phyloP scores from a whole-genome alignment of 2,329 filamentous ascomycete species.

The Emericellopsis atlantica region DNA sequence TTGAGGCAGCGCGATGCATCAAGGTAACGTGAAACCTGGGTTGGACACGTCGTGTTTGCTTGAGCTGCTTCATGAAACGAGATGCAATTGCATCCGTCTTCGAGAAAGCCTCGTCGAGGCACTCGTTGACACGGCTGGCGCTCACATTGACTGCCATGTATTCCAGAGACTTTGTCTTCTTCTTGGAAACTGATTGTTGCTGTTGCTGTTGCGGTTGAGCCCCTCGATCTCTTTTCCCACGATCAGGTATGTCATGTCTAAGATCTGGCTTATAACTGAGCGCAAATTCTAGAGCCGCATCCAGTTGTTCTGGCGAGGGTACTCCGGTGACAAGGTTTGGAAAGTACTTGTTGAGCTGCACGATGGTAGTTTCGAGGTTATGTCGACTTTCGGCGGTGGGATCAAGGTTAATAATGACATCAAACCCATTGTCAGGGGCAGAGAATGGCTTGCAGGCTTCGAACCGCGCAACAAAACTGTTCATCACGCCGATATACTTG shows the following conservation, averaged over 20 bases:
- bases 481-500: slow-evolving; percentile 86
- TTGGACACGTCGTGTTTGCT: slow-evolving; percentile 64
- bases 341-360: slow-evolving; percentile 59
- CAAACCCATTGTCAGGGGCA: slow-evolving; percentile 71
- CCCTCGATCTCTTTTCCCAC: slow-evolving; percentile 22
- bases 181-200: slow-evolving; percentile 12
- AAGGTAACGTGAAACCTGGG: slow-evolving; percentile 86
- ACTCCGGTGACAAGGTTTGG: slow-evolving; percentile 62
- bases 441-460: slow-evolving; percentile 57
- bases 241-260: slow-evolving; percentile 60
- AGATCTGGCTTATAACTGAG: slow-evolving; percentile 66
- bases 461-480: slow-evolving; percentile 80
- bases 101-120: slow-evolving; percentile 61
- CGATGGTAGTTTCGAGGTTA: slow-evolving; percentile 74
- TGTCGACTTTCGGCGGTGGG: slow-evolving; percentile 63
- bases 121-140: slow-evolving; percentile 26
- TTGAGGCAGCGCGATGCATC: slow-evolving; percentile 61
- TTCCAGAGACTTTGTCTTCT: slow-evolving; percentile 37
- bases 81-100: slow-evolving; percentile 28
- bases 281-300: slow-evolving; percentile 64
- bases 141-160: slow-evolving; percentile 42
- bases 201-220: slow-evolving; percentile 15
- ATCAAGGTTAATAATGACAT: slow-evolving; percentile 75
- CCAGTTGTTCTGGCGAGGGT: slow-evolving; percentile 62
- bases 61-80: slow-evolving; percentile 61